Percentiles rank a stretch among this genome's conserved stretches.
These are phyloP conservation scores for Pseudoturritis turrita DNA, from an alignment of 345 rosid genomes.

Conservation along the genomic window DNA sequence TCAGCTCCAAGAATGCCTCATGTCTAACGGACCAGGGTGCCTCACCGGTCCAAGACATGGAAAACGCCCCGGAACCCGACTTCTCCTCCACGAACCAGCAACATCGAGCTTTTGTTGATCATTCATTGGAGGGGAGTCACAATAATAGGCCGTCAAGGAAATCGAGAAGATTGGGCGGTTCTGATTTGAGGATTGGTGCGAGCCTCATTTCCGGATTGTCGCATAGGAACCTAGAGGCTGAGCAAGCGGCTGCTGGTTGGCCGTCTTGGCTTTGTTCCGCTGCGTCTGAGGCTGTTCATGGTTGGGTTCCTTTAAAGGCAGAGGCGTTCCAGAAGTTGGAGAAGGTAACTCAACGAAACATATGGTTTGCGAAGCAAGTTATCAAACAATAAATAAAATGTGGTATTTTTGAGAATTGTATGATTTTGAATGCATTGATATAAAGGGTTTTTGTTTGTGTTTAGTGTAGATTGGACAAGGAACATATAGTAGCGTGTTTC, in stretches of 20 bases:
- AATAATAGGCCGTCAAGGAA: constrained; percentile 26
- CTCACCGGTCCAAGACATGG: constrained; percentile 42
- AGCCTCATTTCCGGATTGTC: constrained; percentile 42
- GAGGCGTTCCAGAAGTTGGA: constrained; percentile 73
- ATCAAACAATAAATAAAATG: neutral
- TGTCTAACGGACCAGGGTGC: constrained; percentile 25
- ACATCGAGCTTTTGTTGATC: constrained; percentile 28
- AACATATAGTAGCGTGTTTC: constrained; percentile 77
- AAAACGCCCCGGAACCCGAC: neutral
- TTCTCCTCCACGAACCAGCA: constrained; percentile 26
- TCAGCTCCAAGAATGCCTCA: constrained; percentile 46
- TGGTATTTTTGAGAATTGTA: no score
- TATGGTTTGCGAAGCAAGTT: constrained; percentile 11
- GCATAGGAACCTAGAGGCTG: constrained; percentile 44
- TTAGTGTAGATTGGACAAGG: constrained; percentile 87
- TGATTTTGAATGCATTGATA: no score
- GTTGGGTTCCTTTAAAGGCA: constrained; percentile 68
- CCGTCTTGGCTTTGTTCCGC: constrained; percentile 68
- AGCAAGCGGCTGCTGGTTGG: constrained; percentile 74
- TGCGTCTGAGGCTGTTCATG: constrained; percentile 65
- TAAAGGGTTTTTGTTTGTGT: neutral
- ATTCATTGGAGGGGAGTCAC: constrained; percentile 27
- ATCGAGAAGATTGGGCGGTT: constrained; percentile 33
- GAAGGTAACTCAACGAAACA: constrained; percentile 61
- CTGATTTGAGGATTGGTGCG: constrained; percentile 29